A percentile compares a stretch with the other conserved stretches of the same genome.
These are phyloP conservation scores for Pyrenochaeta sp. DNA, from an alignment of 2,329 filamentous ascomycete genomes.

Conservation along the genomic window DNA sequence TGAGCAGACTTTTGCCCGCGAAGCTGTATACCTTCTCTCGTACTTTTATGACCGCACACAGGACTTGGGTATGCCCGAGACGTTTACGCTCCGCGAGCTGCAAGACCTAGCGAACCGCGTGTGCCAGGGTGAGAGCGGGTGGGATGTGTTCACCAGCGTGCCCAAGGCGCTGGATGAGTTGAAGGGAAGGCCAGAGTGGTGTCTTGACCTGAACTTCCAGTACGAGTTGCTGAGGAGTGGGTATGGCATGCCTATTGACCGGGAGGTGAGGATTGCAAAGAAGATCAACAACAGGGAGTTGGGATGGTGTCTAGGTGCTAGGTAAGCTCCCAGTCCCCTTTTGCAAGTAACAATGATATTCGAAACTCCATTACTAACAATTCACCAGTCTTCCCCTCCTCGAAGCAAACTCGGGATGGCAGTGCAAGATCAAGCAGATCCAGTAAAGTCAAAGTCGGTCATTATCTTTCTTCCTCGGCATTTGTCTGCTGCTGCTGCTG, in stretches of 20 bases:
- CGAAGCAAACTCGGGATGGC: slow-evolving; percentile 83
- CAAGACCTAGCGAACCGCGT: slow-evolving; percentile 85
- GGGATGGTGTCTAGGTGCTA: slow-evolving; percentile 97
- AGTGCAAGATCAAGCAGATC: slow-evolving; percentile 83
- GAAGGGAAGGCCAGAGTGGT: slow-evolving; percentile 83
- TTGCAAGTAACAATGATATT: not conserved
- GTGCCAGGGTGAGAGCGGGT: slow-evolving; percentile 78
- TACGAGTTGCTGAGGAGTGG: slow-evolving; percentile 89
- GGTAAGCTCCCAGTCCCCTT: slow-evolving; percentile 64
- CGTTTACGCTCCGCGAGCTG: slow-evolving; percentile 90
- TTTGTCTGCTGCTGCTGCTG: not conserved
- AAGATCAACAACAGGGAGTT: slow-evolving; percentile 97
- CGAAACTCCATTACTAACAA: slow-evolving; percentile 45
- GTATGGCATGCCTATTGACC: slow-evolving; percentile 96
- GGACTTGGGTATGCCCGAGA: slow-evolving; percentile 97
- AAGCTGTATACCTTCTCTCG: slow-evolving; percentile 95
- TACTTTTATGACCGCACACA: slow-evolving; percentile 98
- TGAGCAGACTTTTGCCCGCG: slow-evolving; percentile 87
- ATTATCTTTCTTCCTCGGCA: not conserved
- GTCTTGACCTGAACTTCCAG: slow-evolving; percentile 97
- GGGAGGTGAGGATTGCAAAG: slow-evolving; percentile 98
- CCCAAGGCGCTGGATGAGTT: slow-evolving; percentile 83
- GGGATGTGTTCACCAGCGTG: slow-evolving; percentile 82
- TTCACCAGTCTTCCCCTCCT: slow-evolving; percentile 78
- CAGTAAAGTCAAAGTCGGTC: slow-evolving; percentile 18